Evolutionary conservation across 345 rosid genomes (phyloP), one percentile per base, ranked within the genome.

Genomic region (Aquilaria yunnanensis): DNA sequence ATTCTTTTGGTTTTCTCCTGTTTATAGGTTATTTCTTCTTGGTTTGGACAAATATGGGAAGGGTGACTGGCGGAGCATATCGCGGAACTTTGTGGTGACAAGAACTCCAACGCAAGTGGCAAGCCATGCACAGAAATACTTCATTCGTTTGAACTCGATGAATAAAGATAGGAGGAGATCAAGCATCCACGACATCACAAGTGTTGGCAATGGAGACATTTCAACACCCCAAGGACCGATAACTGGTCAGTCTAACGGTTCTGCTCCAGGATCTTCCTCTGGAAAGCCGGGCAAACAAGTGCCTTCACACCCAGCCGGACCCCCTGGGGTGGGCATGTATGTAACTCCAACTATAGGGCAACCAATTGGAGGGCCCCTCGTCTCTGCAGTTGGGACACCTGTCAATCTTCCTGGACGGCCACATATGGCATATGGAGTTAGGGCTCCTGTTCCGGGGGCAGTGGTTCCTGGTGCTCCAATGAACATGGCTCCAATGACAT

Each of bases 51-150:
- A 90, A 71, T 93, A 90, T 16, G 98, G 98, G 66, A 93, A 90
- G 79, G 98, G 98, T 32, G 97, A 93, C 55, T 93, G 98, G 96
- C 86, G 98, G 63, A 93, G 98, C 72, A 93, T 93, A 68, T 93
- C 98, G 11, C 84, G 98, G 12, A 88, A 90, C 77, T 93, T 80
- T 77, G 98, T 93, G 47, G 96, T 88, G 60, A 86, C 98, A 56
- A 88, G 98, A 75, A 93, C 97, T 10, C 98, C 96, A 23, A 93
- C 97, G 10, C 98, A 93, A 72, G 98, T 92, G n/a, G 98, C 98
- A 32, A 93, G 98, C 75, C 98, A 93, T 29, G 98, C 98, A 11
- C 98, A 93, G 62, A 93, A 93, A 74, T 90, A 89, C 72, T 93
- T 90, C 76, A 88, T 88, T 56, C 91, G 98, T 58, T 73, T 84